These are phyloP conservation scores for Crithidia bombi DNA, from an alignment of 208 protist species.

Conservation along the genomic window DNA sequence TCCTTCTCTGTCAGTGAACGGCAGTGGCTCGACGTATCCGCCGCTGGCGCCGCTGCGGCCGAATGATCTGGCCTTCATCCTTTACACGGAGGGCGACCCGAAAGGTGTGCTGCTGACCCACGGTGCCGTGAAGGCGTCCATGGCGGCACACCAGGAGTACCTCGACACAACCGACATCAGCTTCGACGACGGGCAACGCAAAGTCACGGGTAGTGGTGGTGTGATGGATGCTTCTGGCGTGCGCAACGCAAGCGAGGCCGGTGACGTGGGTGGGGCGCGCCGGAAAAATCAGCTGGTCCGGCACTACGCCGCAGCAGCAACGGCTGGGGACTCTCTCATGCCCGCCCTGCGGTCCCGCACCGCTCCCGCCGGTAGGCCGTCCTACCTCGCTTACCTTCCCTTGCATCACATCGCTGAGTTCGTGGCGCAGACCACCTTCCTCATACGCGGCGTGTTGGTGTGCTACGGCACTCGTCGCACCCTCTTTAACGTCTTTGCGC, in stretches of 20 bases:
- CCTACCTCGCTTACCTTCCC: constrained; percentile 85
- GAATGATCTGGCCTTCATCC: constrained; percentile 63
- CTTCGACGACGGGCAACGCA: constrained; percentile 16
- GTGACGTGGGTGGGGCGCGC: not conserved
- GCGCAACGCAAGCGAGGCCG: not conserved
- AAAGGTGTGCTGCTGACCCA: constrained; percentile 89
- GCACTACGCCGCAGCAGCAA: constrained; percentile 6
- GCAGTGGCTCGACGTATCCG: constrained; percentile 5
- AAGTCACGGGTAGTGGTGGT: not conserved
- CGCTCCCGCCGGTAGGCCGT: constrained; percentile 30
- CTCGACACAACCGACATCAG: constrained; percentile 31
- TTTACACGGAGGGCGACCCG: constrained; percentile 84
- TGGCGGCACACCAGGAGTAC: constrained; percentile 41
- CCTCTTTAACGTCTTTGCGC: constrained; percentile 43
- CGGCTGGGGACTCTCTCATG: no score
- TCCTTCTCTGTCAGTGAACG: no score
- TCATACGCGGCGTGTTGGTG: constrained; percentile 50
- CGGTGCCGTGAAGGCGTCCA: constrained; percentile 53
- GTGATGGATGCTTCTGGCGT: not conserved
- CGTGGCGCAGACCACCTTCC: constrained; percentile 45
- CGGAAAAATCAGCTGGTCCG: constrained; percentile 15
- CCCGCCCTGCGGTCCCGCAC: constrained; percentile 33
- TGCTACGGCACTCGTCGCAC: constrained; percentile 73
- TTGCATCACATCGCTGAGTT: constrained; percentile 85
- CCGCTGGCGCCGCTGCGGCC: constrained; percentile 35